Evolutionary conservation across 2,329 filamentous ascomycete species (phyloP).

Genomic region (Beauveria australis): DNA sequence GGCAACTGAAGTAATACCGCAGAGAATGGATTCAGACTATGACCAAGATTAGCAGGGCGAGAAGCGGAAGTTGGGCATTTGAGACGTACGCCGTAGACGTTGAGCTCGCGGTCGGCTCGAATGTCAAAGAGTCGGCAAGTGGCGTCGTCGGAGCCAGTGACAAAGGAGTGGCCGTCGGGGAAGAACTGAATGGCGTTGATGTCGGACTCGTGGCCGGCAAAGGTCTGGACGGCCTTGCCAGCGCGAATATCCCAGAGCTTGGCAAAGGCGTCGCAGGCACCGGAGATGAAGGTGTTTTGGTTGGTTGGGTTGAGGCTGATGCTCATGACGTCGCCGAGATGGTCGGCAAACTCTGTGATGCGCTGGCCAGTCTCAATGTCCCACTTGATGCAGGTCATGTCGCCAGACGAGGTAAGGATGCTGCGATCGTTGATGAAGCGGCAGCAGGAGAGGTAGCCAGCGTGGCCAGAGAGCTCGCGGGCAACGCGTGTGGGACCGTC

Average conservation of each 20-base stretch:
- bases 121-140: conserved; percentile 98
- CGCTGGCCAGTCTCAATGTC: conserved; percentile 97
- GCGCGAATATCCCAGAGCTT: conserved; percentile 99
- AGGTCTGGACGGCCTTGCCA: conserved; percentile 96
- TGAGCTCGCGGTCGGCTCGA: conserved; percentile 76
- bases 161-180: conserved; percentile 96
- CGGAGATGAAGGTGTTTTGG: conserved; percentile 99
- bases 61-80: neutral
- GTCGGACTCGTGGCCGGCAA: conserved; percentile 95
- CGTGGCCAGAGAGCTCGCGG: conserved; percentile 91
- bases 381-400: conserved; percentile 99
- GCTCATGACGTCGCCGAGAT: conserved; percentile 98
- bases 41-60: conserved; percentile 14
- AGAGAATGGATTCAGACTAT: conserved; percentile 93
- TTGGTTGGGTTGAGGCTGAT: conserved; percentile 99
- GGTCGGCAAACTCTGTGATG: conserved; percentile 95
- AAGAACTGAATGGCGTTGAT: conserved; percentile 99
- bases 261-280: conserved; percentile 95
- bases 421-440: conserved; percentile 97
- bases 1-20: conserved; percentile 95
- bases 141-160: conserved; percentile 94
- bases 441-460: conserved; percentile 95
- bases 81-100: conserved; percentile 56
- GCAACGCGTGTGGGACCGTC: conserved; percentile 97
- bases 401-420: conserved; percentile 94